A percentile compares a stretch with the other conserved stretches of the same genome.
These are phyloP conservation scores for Wickerhamomyces ciferrii DNA, from an alignment of 805 yeast species.

Conservation along the genomic window DNA sequence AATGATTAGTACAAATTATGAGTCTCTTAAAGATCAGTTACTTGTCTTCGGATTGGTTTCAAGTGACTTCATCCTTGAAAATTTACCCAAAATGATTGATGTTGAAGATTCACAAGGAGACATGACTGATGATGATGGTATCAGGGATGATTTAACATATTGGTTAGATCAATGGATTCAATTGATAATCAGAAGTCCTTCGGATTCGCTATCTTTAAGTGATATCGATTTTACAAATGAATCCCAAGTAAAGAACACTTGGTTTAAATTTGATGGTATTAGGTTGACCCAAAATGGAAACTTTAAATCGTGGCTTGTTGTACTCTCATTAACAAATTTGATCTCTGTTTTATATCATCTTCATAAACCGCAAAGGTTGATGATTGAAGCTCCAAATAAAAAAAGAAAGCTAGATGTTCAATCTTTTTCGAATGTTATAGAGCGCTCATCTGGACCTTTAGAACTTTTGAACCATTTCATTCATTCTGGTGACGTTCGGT, in stretches of 20 bases:
- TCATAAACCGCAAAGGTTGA: not conserved
- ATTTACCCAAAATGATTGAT: conserved; percentile 17
- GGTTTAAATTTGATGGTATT: conserved; percentile 16
- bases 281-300: not conserved
- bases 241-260: conserved; percentile 1
- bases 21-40: conserved; percentile 37
- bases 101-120: conserved; percentile 7
- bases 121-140: not conserved
- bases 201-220: not conserved
- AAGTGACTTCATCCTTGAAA: conserved; percentile 30
- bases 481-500: not conserved
- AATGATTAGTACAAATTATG: conserved; percentile 36
- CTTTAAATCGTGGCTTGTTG: conserved; percentile 32
- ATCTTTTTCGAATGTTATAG: conserved; percentile 17
- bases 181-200: not conserved
- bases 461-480: conserved; percentile 17
- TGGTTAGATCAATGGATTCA: conserved; percentile 11
- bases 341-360: not conserved
- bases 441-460: conserved; percentile 21
- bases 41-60: conserved; percentile 40
- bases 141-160: conserved; percentile 8
- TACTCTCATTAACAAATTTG: conserved; percentile 24
- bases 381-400: conserved; percentile 8
- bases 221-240: conserved; percentile 11
- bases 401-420: conserved; percentile 26